Percentiles rank a stretch among this genome's conserved stretches.
phyloP scores from a whole-genome alignment of 345 rosid species.

The Raphanus raphanistrum region DNA sequence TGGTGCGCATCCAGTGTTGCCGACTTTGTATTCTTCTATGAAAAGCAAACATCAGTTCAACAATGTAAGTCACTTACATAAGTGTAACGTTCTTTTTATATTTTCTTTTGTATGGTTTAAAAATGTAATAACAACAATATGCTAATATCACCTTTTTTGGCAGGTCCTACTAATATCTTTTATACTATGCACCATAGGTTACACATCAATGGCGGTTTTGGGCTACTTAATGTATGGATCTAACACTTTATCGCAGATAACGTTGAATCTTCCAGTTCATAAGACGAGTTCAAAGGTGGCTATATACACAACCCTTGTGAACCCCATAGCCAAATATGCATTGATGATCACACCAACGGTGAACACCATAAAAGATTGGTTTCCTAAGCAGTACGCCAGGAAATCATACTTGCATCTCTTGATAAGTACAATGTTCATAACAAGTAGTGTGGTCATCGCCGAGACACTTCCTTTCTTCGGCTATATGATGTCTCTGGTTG shows the following conservation, averaged over 20 bases:
- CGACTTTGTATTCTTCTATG: conserved; percentile 53
- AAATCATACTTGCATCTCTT: conserved; percentile 33
- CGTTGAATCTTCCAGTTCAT: conserved; percentile 42
- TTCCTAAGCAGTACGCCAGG: conserved; percentile 33
- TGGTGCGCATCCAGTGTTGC: conserved; percentile 50
- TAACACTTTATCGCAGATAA: conserved; percentile 41
- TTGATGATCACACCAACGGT: conserved; percentile 43
- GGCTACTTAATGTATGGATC: conserved; percentile 50
- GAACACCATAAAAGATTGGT: conserved; percentile 31
- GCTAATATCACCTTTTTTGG: background rate
- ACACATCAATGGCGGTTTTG: conserved; percentile 44
- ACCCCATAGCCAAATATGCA: conserved; percentile 50
- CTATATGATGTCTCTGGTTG: conserved; percentile 39
- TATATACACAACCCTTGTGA: conserved; percentile 43
- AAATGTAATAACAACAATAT: background rate
- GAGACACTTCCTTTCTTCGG: conserved; percentile 44
- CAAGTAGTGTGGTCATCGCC: conserved; percentile 40
- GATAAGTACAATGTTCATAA: conserved; percentile 37
- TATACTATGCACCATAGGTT: conserved; percentile 39
- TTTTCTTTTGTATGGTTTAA: background rate
- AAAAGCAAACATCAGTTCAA: conserved; percentile 45
- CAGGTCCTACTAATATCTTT: conserved; percentile 50
- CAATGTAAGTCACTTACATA: conserved; percentile 36
- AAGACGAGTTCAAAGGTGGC: conserved; percentile 49
- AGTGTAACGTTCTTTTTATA: background rate